A percentile compares a stretch with the other conserved stretches of the same genome.
Evolutionary conservation across 1,139 yeast genomes (phyloP).

Genomic region (Keqinozyma sinolaborantium): DNA sequence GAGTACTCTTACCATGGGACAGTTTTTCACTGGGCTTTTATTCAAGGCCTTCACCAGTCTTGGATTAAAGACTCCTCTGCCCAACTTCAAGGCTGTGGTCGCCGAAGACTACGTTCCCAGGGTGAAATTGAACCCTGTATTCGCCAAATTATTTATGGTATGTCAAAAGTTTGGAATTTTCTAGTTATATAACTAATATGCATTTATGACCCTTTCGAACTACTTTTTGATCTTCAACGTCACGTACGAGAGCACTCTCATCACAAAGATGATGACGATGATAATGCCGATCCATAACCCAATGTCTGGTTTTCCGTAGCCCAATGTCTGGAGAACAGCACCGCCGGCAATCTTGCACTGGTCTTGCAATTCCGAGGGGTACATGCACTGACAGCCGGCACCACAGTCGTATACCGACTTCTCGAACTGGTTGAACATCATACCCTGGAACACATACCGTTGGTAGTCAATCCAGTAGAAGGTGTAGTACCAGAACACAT

Average conservation of each 20-base stretch:
- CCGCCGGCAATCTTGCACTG: constrained; percentile 28
- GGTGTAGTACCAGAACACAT: constrained; percentile 36
- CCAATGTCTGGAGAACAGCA: constrained; percentile 26
- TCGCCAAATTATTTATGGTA: constrained; percentile 22
- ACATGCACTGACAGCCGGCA: constrained; percentile 30
- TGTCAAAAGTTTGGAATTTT: constrained; percentile 33
- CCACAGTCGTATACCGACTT: constrained; percentile 27
- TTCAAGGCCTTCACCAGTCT: background rate
- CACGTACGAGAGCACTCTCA: constrained; percentile 15
- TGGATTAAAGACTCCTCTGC: constrained; percentile 1
- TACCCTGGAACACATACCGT: constrained; percentile 38
- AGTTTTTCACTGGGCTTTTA: background rate
- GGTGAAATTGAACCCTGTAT: constrained; percentile 11
- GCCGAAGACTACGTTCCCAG: constrained; percentile 9
- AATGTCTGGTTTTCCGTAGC: constrained; percentile 20
- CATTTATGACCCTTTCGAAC: too few species aligned
- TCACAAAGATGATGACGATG: constrained; percentile 22
- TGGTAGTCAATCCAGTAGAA: constrained; percentile 40
- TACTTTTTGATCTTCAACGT: constrained; percentile 8
- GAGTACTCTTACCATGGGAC: background rate
- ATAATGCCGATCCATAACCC: constrained; percentile 33
- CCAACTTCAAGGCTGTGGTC: constrained; percentile 4
- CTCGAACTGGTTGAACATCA: constrained; percentile 38
- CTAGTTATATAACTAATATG: too few species aligned
- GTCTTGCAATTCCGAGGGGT: constrained; percentile 19